phyloP scores from a whole-genome alignment of 2,329 filamentous ascomycete species.

The Penicillium italicum region DNA sequence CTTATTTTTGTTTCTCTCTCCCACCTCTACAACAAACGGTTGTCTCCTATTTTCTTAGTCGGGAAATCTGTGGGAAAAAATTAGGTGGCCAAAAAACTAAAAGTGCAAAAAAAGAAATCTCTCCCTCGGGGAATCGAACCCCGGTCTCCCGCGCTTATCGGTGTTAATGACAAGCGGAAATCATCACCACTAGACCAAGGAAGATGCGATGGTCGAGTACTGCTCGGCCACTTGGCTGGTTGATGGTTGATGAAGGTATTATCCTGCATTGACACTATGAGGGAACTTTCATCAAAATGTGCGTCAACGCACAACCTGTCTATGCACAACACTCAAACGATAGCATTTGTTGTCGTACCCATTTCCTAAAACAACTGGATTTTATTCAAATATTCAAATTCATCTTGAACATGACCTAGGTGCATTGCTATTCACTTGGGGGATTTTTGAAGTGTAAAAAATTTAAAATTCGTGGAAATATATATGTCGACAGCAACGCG shows the following conservation, averaged over 20 bases:
- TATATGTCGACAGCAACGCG: too few relatives aligned
- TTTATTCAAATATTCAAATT: background rate
- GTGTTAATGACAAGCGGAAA: conserved; percentile 30
- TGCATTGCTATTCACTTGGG: accelerated
- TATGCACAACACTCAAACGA: background rate
- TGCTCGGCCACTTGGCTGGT: conserved; percentile 9
- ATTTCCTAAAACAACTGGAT: background rate
- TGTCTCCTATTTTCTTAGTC: too few relatives aligned
- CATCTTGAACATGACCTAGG: background rate
- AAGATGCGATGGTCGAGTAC: conserved; percentile 21
- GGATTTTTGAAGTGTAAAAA: accelerated
- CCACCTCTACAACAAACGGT: too few relatives aligned
- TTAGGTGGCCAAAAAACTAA: background rate
- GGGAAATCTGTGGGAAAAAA: background rate
- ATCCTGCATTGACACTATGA: too few relatives aligned
- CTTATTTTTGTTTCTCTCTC: background rate
- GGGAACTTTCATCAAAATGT: too few relatives aligned
- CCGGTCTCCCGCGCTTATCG: conserved; percentile 34
- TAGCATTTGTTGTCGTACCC: background rate
- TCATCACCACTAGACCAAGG: conserved; percentile 32
- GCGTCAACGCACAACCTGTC: background rate
- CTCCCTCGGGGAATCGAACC: conserved; percentile 32
- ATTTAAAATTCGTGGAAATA: background rate
- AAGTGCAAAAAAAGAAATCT: background rate
- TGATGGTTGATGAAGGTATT: too few relatives aligned